phyloP scores from a whole-genome alignment of 345 rosid genomes.

The Lepidium aucheri region DNA sequence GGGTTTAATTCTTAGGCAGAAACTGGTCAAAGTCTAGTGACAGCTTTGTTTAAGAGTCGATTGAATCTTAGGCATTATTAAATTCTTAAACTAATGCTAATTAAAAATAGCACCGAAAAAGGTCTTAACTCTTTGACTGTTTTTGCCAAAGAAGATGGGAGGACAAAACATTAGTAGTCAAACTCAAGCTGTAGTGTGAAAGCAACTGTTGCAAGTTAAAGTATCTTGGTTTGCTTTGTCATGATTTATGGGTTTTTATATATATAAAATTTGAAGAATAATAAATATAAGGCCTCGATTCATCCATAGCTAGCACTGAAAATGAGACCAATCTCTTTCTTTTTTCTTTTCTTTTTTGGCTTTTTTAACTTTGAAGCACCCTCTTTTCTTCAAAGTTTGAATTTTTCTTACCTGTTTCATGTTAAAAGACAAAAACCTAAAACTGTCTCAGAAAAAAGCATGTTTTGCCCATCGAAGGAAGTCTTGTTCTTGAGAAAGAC shows the following conservation, averaged over 20 bases:
- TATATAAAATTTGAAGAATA: neutral
- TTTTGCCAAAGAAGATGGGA: slow-evolving; percentile 1
- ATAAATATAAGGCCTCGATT: slow-evolving; percentile 38
- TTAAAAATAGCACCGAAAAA: slow-evolving; percentile 8
- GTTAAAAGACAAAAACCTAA: slow-evolving; percentile 21
- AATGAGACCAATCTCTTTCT: slow-evolving; percentile 39
- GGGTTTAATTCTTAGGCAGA: neutral
- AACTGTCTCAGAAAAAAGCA: slow-evolving; percentile 15
- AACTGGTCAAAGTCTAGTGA: slow-evolving; percentile 17
- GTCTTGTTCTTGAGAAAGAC: slow-evolving; percentile 1
- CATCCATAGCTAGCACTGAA: slow-evolving; percentile 74
- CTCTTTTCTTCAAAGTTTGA: slow-evolving; percentile 10
- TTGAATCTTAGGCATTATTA: neutral
- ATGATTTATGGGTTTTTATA: slow-evolving; percentile 17
- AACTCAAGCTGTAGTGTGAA: slow-evolving; percentile 14
- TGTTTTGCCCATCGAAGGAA: slow-evolving; percentile 22
- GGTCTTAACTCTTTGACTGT: slow-evolving; percentile 6
- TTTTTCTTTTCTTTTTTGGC: neutral
- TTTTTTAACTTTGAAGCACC: slow-evolving; percentile 15
- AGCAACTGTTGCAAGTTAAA: neutral
- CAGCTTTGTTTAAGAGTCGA: slow-evolving; percentile 12
- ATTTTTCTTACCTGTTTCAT: slow-evolving; percentile 13
- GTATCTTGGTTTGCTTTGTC: neutral
- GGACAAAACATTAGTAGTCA: slow-evolving; percentile 10
- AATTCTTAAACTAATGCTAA: neutral